These are phyloP conservation scores for Cryoendolithus antarcticus DNA, from an alignment of 2,329 filamentous ascomycete genomes.

Conservation along the genomic window DNA sequence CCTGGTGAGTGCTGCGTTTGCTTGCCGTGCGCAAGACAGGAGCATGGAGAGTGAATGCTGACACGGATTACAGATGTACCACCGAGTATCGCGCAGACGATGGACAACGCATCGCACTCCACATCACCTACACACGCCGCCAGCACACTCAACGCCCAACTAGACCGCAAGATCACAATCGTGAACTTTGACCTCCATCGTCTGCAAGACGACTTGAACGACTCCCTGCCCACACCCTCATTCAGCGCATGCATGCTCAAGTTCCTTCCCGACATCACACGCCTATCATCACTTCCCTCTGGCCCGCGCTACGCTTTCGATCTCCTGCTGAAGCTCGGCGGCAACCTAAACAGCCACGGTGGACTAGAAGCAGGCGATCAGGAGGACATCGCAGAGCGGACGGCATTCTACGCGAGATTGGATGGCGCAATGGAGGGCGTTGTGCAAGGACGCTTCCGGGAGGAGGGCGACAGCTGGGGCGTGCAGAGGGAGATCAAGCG, in stretches of 20 bases:
- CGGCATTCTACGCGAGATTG: constrained; percentile 37
- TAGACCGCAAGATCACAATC: constrained; percentile 46
- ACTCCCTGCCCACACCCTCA: constrained; percentile 39
- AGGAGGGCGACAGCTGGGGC: constrained; percentile 40
- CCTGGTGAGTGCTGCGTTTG: constrained; percentile 29
- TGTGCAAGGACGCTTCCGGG: constrained; percentile 35
- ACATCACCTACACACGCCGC: constrained; percentile 33
- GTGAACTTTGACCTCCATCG: constrained; percentile 46
- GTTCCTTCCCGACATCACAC: constrained; percentile 41
- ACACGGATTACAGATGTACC: constrained; percentile 32
- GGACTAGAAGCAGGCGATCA: constrained; percentile 37
- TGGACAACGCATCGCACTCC: constrained; percentile 34
- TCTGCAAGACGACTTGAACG: constrained; percentile 43
- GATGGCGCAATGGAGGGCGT: constrained; percentile 42
- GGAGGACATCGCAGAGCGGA: constrained; percentile 34
- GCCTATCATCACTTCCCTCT: constrained; percentile 35
- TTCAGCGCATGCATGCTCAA: constrained; percentile 43
- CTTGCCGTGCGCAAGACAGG: too few species aligned
- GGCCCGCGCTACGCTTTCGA: constrained; percentile 41
- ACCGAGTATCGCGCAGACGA: constrained; percentile 38
- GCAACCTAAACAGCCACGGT: constrained; percentile 43
- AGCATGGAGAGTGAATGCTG: too few species aligned
- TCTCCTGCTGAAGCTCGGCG: constrained; percentile 42
- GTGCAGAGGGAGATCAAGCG: constrained; percentile 41
- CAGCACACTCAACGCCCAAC: constrained; percentile 40